phyloP scores from a whole-genome alignment of 805 yeast genomes.

The Teunomyces gatunensis region DNA sequence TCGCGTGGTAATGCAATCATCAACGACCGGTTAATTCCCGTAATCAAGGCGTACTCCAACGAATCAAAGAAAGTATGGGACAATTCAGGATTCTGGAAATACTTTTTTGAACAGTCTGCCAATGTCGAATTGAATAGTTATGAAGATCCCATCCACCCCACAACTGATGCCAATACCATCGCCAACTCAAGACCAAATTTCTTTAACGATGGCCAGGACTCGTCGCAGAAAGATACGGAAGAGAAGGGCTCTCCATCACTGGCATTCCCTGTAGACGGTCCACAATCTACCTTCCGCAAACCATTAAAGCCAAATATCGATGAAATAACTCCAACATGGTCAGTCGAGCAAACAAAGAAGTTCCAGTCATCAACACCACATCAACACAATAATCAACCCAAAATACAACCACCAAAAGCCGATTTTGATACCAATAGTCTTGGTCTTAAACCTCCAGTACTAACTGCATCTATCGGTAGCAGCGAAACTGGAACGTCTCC shows the following conservation, averaged over 20 bases:
- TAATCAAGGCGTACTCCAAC: conserved; percentile 56
- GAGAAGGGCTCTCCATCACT: conserved; percentile 3
- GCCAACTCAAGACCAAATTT: conserved; percentile 15
- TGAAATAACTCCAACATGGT: conserved; percentile 35
- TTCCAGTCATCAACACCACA: conserved; percentile 30
- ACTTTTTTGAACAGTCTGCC: conserved; percentile 73
- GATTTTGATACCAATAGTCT: conserved; percentile 19
- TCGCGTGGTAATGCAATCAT: conserved; percentile 66
- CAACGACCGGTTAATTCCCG: conserved; percentile 66
- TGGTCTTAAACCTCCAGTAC: conserved; percentile 14
- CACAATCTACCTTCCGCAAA: conserved; percentile 12
- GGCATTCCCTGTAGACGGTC: conserved; percentile 2
- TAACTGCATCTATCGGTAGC: conserved; percentile 11
- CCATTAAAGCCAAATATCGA: conserved; percentile 20
- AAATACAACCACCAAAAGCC: conserved; percentile 4
- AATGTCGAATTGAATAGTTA: conserved; percentile 57
- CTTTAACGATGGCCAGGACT: conserved; percentile 15
- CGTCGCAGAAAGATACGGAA: conserved; percentile 11
- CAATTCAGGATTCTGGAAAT: conserved; percentile 72
- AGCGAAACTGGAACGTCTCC: conserved; percentile 1
- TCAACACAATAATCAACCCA: conserved; percentile 14
- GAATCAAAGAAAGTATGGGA: conserved; percentile 62
- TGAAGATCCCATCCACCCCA: conserved; percentile 37
- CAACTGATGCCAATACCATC: conserved; percentile 20
- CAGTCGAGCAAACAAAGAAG: conserved; percentile 23